These are phyloP conservation scores for Phaffomyces thermotolerans DNA, from an alignment of 805 yeast species.

Conservation along the genomic window DNA sequence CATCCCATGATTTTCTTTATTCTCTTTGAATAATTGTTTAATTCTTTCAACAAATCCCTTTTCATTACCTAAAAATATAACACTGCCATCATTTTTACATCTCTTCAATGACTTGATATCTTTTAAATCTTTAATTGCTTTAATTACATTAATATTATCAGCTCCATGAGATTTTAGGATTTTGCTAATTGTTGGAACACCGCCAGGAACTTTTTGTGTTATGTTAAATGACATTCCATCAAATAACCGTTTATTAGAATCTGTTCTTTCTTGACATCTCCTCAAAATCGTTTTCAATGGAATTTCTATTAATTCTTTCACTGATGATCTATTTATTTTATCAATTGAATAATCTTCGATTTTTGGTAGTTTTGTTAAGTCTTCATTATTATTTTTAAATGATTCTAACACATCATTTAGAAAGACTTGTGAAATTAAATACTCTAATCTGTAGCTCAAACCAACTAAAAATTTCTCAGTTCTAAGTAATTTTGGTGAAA, in stretches of 20 bases:
- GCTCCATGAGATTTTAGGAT: conserved; percentile 58
- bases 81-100: conserved; percentile 5
- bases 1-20: conserved; percentile 17
- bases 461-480: conserved; percentile 82
- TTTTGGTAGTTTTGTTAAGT: conserved; percentile 18
- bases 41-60: conserved; percentile 28
- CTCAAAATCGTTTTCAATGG: conserved; percentile 18
- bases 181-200: conserved; percentile 44
- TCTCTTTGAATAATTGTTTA: conserved; percentile 19
- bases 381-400: conserved; percentile 12
- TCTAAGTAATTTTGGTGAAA: conserved; percentile 77
- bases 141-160: conserved; percentile 24
- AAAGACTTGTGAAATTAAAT: conserved; percentile 50
- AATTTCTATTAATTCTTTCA: conserved; percentile 22
- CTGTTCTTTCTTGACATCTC: conserved; percentile 9
- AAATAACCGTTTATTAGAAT: conserved; percentile 33
- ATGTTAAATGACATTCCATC: conserved; percentile 43
- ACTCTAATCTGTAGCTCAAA: conserved; percentile 44
- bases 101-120: conserved; percentile 13
- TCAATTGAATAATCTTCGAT: conserved; percentile 27
- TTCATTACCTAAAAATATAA: conserved; percentile 25
- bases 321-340: conserved; percentile 28
- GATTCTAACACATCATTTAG: conserved; percentile 38
- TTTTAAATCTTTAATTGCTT: conserved; percentile 22
- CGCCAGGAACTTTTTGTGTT: conserved; percentile 54